Conservation (phyloP, 2,329 filamentous ascomycete genomes). For the Fusarium transvaalense region DNA sequence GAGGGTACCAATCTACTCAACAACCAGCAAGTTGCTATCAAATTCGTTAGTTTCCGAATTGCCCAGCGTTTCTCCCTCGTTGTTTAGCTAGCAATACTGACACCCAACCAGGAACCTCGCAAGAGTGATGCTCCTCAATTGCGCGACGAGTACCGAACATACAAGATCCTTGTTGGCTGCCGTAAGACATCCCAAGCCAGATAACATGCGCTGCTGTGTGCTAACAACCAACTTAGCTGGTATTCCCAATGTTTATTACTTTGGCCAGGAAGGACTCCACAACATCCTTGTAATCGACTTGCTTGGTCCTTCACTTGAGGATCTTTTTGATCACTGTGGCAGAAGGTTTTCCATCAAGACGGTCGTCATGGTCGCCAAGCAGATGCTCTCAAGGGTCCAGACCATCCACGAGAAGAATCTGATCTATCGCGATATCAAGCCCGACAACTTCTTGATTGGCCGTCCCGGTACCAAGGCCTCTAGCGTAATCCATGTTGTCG, state of each 20-base stretch:
- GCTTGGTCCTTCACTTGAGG: constrained; percentile 92
- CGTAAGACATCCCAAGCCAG: constrained; percentile 71
- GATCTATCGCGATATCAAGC: constrained; percentile 99
- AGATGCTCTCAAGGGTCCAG: constrained; percentile 96
- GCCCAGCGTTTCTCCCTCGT: neutral
- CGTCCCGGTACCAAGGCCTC: constrained; percentile 92
- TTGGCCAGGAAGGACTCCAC: constrained; percentile 97
- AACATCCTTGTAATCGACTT: constrained; percentile 99
- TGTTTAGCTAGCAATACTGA: neutral
- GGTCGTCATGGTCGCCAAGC: constrained; percentile 98
- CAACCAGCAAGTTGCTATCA: constrained; percentile 99
- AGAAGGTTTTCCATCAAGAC: constrained; percentile 96
- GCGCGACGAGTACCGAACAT: constrained; percentile 98
- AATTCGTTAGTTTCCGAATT: constrained; percentile 77
- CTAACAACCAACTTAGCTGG: constrained; percentile 72
- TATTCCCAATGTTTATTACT: constrained; percentile 99
- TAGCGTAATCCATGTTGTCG: constrained; percentile 98
- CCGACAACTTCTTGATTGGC: constrained; percentile 98
- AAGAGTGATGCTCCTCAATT: constrained; percentile 99
- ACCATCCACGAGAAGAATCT: constrained; percentile 98
- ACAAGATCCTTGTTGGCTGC: constrained; percentile 99
- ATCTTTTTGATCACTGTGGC: constrained; percentile 97
- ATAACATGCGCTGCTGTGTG: constrained; percentile 50
- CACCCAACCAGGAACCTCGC: constrained; percentile 81
- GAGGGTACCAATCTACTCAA: constrained; percentile 98